phyloP scores from a whole-genome alignment of 352 stramenopile species.

The Globisporangium echinulatum region DNA sequence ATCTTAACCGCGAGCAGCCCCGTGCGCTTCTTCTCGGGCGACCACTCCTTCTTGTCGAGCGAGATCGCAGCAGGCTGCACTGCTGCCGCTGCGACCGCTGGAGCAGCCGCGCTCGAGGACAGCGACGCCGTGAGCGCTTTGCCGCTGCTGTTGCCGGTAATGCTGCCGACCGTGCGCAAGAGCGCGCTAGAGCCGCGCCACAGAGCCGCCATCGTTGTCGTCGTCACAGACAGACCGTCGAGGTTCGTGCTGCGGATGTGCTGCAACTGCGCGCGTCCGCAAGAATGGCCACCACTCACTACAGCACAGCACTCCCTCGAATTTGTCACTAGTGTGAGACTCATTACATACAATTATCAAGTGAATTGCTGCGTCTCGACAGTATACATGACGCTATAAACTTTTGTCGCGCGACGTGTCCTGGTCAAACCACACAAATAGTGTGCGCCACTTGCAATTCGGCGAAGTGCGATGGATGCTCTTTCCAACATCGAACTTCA shows the following conservation, averaged over 20 bases:
- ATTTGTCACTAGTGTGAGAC: not conserved
- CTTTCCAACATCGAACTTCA: no score
- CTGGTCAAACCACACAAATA: no score
- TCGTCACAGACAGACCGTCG: not conserved
- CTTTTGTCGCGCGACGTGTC: no score
- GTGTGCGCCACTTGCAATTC: no score
- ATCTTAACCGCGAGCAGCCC: slow-evolving; percentile 94
- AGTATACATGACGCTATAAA: no score
- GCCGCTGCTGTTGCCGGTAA: not conserved
- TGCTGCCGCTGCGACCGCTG: slow-evolving; percentile 1
- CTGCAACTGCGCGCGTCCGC: not conserved
- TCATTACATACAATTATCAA: not conserved
- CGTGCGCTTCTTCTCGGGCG: slow-evolving; percentile 81
- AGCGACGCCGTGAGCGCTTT: slow-evolving; percentile 13
- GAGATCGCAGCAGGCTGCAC: slow-evolving; percentile 6
- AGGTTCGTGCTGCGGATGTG: no score
- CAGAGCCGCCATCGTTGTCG: slow-evolving; percentile 2
- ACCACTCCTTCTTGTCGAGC: slow-evolving; percentile 36
- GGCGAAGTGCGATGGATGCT: no score
- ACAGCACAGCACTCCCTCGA: not conserved
- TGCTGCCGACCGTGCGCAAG: slow-evolving; percentile 7
- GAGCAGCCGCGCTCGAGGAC: slow-evolving; percentile 5
- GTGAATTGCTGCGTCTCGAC: not conserved
- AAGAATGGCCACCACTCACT: slow-evolving; percentile 12
- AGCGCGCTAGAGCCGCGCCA: slow-evolving; percentile 32